Base-by-base conservation (phyloP, 352 stramenopile species). In the Aphanomyces stellatus region DNA sequence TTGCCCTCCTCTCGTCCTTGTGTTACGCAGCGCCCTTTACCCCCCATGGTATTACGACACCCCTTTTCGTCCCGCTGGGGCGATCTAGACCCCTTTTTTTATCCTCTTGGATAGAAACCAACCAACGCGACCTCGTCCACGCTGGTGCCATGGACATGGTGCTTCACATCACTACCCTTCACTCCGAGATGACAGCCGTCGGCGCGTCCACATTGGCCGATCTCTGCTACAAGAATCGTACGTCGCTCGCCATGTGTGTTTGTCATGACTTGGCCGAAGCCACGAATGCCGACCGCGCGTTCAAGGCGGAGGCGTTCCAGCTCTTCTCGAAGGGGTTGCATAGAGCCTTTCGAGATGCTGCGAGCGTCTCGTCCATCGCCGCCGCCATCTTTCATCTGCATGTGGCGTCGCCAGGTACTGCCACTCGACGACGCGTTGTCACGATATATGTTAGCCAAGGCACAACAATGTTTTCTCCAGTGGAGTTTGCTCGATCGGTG, bases 21-120 rank as follows among this genome's bases (percentile, higher is more conserved):
- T 86, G 81, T 59, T 88, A 87, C 51, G 81, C 87, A 42, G 75
- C 74, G 57, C 71, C 74, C 4, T 57, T 65, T 37, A 56, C 72
- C 2, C 76, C 77, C 11, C 81, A 89, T 3, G 70, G 81, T 87
- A 60, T 35, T 10, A n/a, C 22, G 64, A 40, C 17, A 4, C 22
- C 42, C 22, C 33, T 33, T 5, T 40, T 27, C 51, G 11, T 25
- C 30, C 53, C 22, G 33, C 11, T 27, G 19, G 1, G 6, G n/a
- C n/a, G n/a, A n/a, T n/a, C n/a, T n/a, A n/a, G n/a, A n/a, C n/a
- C 22, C 42, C 22, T 33, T 33, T 5, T 40, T 27, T 57, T n/a
- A 10, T 28, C 53, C 22, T 24, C 11, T 27, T 22, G 1, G 6
- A 13, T 41, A 88, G 81, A 65, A 31, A 77, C 87, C 28, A 89